A percentile compares a stretch with the other conserved stretches of the same genome.
Evolutionary conservation across 768 basidiomycete species (phyloP).

Genomic region (Phaffia tasmanica): DNA sequence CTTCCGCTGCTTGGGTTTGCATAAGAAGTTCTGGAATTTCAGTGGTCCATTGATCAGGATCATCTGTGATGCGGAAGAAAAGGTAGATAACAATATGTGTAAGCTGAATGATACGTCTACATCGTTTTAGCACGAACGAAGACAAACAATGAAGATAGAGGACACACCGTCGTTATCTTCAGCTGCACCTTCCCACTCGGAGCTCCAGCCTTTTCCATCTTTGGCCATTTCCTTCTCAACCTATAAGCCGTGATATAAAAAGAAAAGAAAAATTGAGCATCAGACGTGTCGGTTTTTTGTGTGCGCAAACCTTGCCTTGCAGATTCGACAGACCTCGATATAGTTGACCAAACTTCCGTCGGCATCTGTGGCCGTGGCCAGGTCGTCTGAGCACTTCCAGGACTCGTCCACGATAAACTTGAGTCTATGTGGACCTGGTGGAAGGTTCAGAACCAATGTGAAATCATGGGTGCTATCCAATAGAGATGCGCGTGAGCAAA

Average conservation of each 20-base stretch:
- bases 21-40: constrained; percentile 66
- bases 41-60: constrained; percentile 56
- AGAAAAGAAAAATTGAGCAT: background rate
- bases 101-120: no score
- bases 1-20: constrained; percentile 72
- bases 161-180: constrained; percentile 13
- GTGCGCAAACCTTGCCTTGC: background rate
- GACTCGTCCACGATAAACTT: constrained; percentile 89
- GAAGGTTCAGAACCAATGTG: constrained; percentile 45
- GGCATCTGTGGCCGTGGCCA: constrained; percentile 87
- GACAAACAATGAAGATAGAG: background rate
- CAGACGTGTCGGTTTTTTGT: background rate
- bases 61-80: constrained; percentile 27
- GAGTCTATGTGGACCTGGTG: constrained; percentile 84
- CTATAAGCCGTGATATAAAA: background rate
- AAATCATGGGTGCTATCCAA: constrained; percentile 35
- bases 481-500: constrained; percentile 3
- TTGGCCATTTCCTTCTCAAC: constrained; percentile 11
- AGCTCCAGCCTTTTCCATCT: constrained; percentile 9
- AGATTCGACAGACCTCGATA: constrained; percentile 51
- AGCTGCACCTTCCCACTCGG: constrained; percentile 19
- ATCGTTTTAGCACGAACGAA: no score
- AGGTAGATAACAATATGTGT: background rate
- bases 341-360: constrained; percentile 85
- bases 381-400: constrained; percentile 51